phyloP scores from a whole-genome alignment of 371 early-diverging fungal species.

The Entomophthora muscae region DNA sequence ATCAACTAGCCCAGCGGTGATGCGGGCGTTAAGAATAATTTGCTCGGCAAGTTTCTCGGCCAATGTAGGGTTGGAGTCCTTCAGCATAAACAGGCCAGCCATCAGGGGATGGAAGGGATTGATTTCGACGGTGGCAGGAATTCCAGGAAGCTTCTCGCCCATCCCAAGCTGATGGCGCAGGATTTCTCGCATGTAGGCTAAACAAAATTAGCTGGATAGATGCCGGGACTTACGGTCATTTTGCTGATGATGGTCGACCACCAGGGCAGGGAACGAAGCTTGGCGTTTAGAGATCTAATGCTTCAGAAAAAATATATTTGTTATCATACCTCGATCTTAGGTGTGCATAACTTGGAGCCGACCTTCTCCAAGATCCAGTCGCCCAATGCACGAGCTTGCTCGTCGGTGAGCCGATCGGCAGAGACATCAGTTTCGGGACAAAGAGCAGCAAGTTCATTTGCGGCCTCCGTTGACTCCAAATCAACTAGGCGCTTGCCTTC shows the following conservation, averaged over 20 bases:
- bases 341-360: constrained; percentile 42
- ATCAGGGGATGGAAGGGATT: constrained; percentile 69
- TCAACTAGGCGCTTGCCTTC: constrained; percentile 57
- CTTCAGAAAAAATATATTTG: background rate
- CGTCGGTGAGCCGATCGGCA: constrained; percentile 21
- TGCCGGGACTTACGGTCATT: constrained; percentile 39
- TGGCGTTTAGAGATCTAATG: constrained; percentile 22
- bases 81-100: constrained; percentile 37
- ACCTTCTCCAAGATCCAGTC: constrained; percentile 42
- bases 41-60: constrained; percentile 46
- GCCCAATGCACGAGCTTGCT: constrained; percentile 38
- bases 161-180: constrained; percentile 14
- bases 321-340: constrained; percentile 29
- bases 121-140: constrained; percentile 56
- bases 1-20: constrained; percentile 60
- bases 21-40: constrained; percentile 56
- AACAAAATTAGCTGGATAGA: background rate
- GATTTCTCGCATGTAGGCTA: constrained; percentile 3
- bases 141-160: constrained; percentile 21
- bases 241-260: constrained; percentile 55
- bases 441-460: constrained; percentile 10
- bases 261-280: constrained; percentile 53
- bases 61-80: constrained; percentile 33
- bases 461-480: constrained; percentile 18
- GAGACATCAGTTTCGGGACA: constrained; percentile 1